phyloP scores from a whole-genome alignment of 2,329 filamentous ascomycete genomes.

The Pseudohalonectria lignicola region DNA sequence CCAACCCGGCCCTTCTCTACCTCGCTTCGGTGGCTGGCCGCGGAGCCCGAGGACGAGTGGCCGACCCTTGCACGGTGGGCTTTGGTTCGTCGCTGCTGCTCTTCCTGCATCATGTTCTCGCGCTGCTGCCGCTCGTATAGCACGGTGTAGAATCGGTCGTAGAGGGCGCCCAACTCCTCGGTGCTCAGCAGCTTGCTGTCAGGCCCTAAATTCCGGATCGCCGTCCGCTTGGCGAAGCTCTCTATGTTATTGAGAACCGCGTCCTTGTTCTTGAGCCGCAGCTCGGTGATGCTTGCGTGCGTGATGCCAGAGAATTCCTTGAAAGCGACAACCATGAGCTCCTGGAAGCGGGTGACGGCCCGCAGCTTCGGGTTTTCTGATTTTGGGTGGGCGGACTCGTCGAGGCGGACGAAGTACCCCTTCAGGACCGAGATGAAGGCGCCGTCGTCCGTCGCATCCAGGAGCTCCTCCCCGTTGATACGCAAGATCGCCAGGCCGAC shows the following conservation, averaged over 20 bases:
- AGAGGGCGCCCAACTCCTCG: conserved; percentile 80
- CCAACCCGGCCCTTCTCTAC: conserved; percentile 79
- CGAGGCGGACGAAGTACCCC: conserved; percentile 82
- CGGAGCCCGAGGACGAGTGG: conserved; percentile 19
- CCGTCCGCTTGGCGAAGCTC: conserved; percentile 92
- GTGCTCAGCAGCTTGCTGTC: conserved; percentile 85
- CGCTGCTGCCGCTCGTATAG: conserved; percentile 87
- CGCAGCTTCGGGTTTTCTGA: conserved; percentile 92
- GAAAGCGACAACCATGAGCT: conserved; percentile 98
- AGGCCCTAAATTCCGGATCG: conserved; percentile 87
- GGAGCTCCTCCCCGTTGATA: conserved; percentile 90
- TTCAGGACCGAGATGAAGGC: conserved; percentile 96
- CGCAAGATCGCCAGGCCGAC: conserved; percentile 92
- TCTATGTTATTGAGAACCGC: conserved; percentile 92
- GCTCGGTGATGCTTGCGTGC: conserved; percentile 80
- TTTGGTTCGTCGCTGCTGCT: conserved; percentile 55
- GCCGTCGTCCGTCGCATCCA: conserved; percentile 89
- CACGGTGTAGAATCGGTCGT: conserved; percentile 88
- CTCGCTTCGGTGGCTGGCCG: conserved; percentile 26
- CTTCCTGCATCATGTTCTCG: conserved; percentile 65
- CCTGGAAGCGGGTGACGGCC: conserved; percentile 91
- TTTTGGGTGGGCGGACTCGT: conserved; percentile 91
- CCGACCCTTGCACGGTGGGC: conserved; percentile 32
- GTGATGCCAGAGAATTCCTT: conserved; percentile 97
- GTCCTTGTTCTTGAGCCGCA: conserved; percentile 86